Percentiles rank a stretch among this genome's conserved stretches.
phyloP scores from a whole-genome alignment of 2,329 filamentous ascomycete genomes.

The Curvularia sp. region DNA sequence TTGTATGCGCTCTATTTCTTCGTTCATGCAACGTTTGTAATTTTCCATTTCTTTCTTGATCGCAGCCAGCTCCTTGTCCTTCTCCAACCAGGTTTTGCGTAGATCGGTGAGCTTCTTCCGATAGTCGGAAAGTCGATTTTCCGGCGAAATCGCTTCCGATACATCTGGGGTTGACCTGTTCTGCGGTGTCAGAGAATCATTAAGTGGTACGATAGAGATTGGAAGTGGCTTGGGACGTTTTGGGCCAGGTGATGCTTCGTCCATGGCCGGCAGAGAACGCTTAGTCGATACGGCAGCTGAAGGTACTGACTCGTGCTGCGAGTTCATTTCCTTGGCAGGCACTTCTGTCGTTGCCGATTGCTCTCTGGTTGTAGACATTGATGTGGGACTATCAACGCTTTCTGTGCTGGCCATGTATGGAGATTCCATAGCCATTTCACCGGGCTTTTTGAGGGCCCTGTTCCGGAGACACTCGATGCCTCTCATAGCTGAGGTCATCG shows the following conservation, averaged over 20 bases:
- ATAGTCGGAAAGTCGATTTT: slow-evolving; percentile 25
- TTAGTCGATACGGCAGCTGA: slow-evolving; percentile 9
- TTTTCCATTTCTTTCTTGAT: slow-evolving; percentile 25
- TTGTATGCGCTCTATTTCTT: slow-evolving; percentile 30
- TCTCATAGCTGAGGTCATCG: not conserved
- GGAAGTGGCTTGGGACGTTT: slow-evolving; percentile 21
- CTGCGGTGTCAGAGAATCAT: not conserved
- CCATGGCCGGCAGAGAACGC: slow-evolving; percentile 6
- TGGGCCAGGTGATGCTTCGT: slow-evolving; percentile 5
- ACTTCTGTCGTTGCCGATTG: too few relatives aligned
- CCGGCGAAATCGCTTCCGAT: slow-evolving; percentile 10
- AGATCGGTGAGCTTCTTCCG: slow-evolving; percentile 25
- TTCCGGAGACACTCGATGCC: not conserved
- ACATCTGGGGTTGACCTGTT: slow-evolving; percentile 7
- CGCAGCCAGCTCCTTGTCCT: slow-evolving; percentile 26
- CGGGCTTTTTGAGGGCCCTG: not conserved
- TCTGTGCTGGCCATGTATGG: not conserved
- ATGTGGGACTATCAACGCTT: not conserved
- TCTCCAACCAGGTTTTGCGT: slow-evolving; percentile 24
- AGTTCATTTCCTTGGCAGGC: not conserved
- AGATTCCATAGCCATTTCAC: not conserved
- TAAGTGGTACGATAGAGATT: not conserved
- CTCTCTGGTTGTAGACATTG: too few relatives aligned
- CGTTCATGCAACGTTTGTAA: slow-evolving; percentile 27
- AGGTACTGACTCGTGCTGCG: not conserved